phyloP scores from a whole-genome alignment of 2,329 filamentous ascomycete genomes.

The Madurella fahalii region DNA sequence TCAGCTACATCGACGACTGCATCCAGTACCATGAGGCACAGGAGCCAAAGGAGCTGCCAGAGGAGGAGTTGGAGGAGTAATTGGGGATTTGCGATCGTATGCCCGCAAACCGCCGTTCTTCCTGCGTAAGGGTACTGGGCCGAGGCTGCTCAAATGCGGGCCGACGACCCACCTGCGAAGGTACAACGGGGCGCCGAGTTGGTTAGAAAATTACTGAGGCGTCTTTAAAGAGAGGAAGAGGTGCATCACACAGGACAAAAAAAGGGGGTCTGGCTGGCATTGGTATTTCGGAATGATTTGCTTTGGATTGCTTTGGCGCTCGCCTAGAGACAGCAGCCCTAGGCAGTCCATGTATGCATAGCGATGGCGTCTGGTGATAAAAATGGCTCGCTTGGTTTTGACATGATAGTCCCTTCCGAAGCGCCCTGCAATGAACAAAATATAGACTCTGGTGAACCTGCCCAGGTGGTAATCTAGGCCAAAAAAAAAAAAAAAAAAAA shows the following conservation, averaged over 20 bases:
- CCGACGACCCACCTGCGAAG: too few species aligned
- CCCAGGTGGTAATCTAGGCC: not conserved
- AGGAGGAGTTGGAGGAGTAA: slow-evolving; percentile 50
- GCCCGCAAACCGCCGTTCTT: not conserved
- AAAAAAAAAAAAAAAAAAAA: too few species aligned
- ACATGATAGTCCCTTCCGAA: not conserved
- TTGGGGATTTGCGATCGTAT: not conserved
- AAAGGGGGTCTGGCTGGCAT: not conserved
- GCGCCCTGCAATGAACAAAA: not conserved
- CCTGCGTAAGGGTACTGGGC: too few species aligned
- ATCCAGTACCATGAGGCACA: slow-evolving; percentile 93
- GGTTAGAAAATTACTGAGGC: too few species aligned
- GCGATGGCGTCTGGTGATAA: slow-evolving; percentile 38
- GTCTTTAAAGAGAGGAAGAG: too few species aligned
- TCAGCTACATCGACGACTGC: slow-evolving; percentile 92
- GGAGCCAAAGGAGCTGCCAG: slow-evolving; percentile 77
- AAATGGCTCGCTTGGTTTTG: not conserved
- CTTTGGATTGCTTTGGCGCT: not conserved
- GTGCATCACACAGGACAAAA: too few species aligned
- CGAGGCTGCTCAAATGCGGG: too few species aligned
- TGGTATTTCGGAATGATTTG: not conserved
- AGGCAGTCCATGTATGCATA: slow-evolving; percentile 32
- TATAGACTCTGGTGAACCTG: not conserved
- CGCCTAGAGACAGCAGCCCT: slow-evolving; percentile 1
- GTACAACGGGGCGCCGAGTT: too few species aligned